These are phyloP conservation scores for Kodamaea arcana DNA, from an alignment of 1,139 yeast species.

Conservation along the genomic window DNA sequence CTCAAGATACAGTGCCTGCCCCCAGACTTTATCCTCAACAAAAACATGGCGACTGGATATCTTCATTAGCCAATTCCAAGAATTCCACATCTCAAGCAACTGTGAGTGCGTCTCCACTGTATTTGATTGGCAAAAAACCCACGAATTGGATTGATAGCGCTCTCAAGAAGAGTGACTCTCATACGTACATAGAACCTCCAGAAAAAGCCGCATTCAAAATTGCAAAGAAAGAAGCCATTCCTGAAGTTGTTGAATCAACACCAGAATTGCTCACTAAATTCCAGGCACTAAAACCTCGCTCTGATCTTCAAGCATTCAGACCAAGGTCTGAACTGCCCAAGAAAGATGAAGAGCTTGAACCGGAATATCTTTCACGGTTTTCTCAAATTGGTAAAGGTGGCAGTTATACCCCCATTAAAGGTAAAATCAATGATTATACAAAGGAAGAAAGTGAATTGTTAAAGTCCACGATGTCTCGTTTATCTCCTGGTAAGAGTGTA, in stretches of 20 bases:
- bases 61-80: conserved; percentile 14
- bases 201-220: conserved; percentile 12
- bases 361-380: conserved; percentile 11
- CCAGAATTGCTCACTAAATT: conserved; percentile 12
- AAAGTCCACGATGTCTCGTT: conserved; percentile 12
- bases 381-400: conserved; percentile 8
- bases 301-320: neutral
- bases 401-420: neutral
- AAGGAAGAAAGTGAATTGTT: conserved; percentile 13
- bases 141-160: conserved; percentile 22
- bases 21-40: conserved; percentile 4
- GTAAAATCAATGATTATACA: conserved; percentile 5
- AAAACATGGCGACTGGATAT: conserved; percentile 11
- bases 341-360: conserved; percentile 3
- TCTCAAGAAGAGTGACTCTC: conserved; percentile 16
- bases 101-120: neutral
- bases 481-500: conserved; percentile 8
- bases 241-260: conserved; percentile 8
- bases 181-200: conserved; percentile 11
- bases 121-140: conserved; percentile 12
- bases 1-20: conserved; percentile 2
- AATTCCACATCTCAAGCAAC: conserved; percentile 8
- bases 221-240: conserved; percentile 10
- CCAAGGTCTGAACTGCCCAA: conserved; percentile 2
- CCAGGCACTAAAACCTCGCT: conserved; percentile 8